phyloP scores from a whole-genome alignment of 805 yeast species.

The Cyberlindnera xishuangbannaensis region DNA sequence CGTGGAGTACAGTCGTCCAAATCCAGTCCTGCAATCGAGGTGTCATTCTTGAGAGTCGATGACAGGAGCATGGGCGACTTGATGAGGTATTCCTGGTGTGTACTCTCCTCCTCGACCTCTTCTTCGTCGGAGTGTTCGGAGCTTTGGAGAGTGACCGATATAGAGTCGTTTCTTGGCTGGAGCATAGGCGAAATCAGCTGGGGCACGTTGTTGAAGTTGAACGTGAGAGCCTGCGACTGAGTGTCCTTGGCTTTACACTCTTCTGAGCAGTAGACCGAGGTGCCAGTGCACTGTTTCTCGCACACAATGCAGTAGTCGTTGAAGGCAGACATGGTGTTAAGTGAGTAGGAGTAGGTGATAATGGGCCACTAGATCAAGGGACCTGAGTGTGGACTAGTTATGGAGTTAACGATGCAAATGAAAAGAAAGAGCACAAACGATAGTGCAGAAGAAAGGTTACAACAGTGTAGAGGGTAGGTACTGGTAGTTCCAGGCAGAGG shows the following conservation, averaged over 20 bases:
- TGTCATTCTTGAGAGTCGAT: conserved; percentile 20
- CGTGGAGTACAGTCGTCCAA: conserved; percentile 21
- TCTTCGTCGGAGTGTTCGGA: conserved; percentile 14
- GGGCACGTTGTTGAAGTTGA: conserved; percentile 23
- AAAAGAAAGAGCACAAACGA: not conserved
- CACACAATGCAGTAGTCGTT: conserved; percentile 56
- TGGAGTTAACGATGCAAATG: not conserved
- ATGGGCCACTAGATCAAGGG: too few species aligned
- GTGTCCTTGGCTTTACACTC: conserved; percentile 32
- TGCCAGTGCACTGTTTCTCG: conserved; percentile 41
- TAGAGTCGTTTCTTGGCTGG: conserved; percentile 25
- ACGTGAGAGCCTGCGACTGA: conserved; percentile 15
- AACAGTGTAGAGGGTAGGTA: not conserved
- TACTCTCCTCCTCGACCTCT: conserved; percentile 10
- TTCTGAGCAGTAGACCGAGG: conserved; percentile 42
- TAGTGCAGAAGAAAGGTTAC: not conserved
- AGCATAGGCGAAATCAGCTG: conserved; percentile 26
- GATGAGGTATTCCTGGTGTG: conserved; percentile 23
- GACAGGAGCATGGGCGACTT: conserved; percentile 24
- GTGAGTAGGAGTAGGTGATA: not conserved
- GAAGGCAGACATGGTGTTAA: conserved; percentile 29
- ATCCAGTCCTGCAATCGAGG: conserved; percentile 22
- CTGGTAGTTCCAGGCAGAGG: not conserved
- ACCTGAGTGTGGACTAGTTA: not conserved
- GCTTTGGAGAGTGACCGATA: conserved; percentile 13